A percentile compares a stretch with the other conserved stretches of the same genome.
Evolutionary conservation across 768 basidiomycete species (phyloP).

Genomic region (Clathrus columnatus): DNA sequence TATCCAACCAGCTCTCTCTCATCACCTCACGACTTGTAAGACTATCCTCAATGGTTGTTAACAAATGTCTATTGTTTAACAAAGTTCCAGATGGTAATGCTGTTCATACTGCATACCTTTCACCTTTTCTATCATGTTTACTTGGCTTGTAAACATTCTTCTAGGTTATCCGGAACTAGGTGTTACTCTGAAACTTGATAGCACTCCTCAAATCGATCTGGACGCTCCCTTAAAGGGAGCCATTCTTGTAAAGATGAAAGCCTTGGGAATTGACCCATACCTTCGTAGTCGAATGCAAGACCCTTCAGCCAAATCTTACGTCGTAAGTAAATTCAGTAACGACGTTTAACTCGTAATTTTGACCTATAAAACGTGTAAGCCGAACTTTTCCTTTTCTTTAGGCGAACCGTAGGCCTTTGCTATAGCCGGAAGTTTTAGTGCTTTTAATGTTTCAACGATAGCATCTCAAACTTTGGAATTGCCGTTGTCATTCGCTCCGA

Average conservation of each 20-base stretch:
- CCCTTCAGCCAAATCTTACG: too few relatives aligned
- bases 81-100: neutral
- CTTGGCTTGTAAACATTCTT: too few relatives aligned
- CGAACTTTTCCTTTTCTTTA: constrained; percentile 10
- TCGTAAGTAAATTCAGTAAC: too few relatives aligned
- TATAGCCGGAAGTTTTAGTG: too few relatives aligned
- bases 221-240: constrained; percentile 39
- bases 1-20: too few relatives aligned
- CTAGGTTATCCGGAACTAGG: constrained; percentile 21
- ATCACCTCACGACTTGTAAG: too few relatives aligned
- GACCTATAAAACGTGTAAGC: neutral
- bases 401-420: constrained; percentile 22
- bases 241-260: constrained; percentile 41
- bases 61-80: neutral
- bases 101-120: neutral
- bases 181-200: constrained; percentile 38
- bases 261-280: constrained; percentile 40
- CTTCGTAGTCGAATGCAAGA: constrained; percentile 32
- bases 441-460: constrained; percentile 8
- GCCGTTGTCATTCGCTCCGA: constrained; percentile 40
- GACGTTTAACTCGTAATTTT: neutral
- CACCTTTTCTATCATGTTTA: neutral
- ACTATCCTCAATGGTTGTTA: neutral
- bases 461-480: constrained; percentile 28
- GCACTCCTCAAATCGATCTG: constrained; percentile 38